phyloP scores from a whole-genome alignment of 768 basidiomycete species.

The Amanita pallidorosea region DNA sequence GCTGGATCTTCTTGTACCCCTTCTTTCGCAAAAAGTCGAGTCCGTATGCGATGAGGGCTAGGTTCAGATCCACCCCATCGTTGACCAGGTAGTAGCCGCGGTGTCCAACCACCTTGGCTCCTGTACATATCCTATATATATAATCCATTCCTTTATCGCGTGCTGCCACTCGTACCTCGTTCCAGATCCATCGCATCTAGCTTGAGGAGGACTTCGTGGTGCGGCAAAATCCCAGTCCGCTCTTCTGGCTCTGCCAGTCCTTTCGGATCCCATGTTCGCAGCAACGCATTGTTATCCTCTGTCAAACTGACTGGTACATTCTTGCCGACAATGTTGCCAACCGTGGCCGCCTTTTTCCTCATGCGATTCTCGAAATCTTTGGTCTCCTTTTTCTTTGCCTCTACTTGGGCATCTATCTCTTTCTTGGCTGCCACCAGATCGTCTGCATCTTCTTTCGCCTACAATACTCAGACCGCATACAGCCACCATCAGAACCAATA shows the following conservation, averaged over 20 bases:
- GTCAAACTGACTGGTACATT: slow-evolving; percentile 77
- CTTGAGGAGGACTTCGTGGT: slow-evolving; percentile 91
- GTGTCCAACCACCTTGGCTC: slow-evolving; percentile 89
- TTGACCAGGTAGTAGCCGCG: slow-evolving; percentile 93
- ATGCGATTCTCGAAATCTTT: slow-evolving; percentile 70
- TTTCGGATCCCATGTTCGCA: slow-evolving; percentile 81
- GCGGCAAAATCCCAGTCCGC: slow-evolving; percentile 77
- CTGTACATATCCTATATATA: slow-evolving; percentile 23
- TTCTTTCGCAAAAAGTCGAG: slow-evolving; percentile 81
- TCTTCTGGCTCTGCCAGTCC: slow-evolving; percentile 66
- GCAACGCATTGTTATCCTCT: slow-evolving; percentile 88
- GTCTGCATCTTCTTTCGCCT: slow-evolving; percentile 90
- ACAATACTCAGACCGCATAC: neutral
- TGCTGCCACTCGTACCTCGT: slow-evolving; percentile 48
- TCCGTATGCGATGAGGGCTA: slow-evolving; percentile 89
- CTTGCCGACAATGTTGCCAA: slow-evolving; percentile 91
- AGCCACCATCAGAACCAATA: slow-evolving; percentile 1
- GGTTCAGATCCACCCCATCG: slow-evolving; percentile 95
- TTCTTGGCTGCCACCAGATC: slow-evolving; percentile 81
- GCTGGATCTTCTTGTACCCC: slow-evolving; percentile 89
- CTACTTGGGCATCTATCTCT: slow-evolving; percentile 72
- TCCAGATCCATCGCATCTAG: slow-evolving; percentile 97
- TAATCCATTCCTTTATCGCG: neutral
- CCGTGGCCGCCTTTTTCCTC: slow-evolving; percentile 67
- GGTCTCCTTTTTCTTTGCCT: slow-evolving; percentile 63